phyloP scores from a whole-genome alignment of 2,329 filamentous ascomycete species.

The Cylindrodendrum hubeiense region DNA sequence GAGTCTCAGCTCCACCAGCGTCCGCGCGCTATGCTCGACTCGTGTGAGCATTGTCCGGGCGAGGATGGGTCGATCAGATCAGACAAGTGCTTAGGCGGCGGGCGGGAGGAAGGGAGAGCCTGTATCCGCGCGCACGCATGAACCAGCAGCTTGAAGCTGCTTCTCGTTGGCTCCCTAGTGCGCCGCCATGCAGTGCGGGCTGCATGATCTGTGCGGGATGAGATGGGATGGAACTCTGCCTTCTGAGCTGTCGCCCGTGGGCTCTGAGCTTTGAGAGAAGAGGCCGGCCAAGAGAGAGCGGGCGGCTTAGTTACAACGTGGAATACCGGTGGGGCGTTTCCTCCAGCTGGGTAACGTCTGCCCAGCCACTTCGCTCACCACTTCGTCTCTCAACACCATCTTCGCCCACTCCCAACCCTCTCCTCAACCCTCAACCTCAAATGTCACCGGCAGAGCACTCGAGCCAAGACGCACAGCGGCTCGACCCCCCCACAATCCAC shows the following conservation, averaged over 20 bases:
- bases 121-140: conserved; percentile 16
- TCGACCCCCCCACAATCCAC: conserved; percentile 21
- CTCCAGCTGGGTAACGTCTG: neutral
- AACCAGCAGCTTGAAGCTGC: conserved; percentile 8
- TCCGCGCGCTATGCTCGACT: neutral
- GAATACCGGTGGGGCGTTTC: neutral
- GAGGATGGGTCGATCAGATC: neutral
- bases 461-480: conserved; percentile 19
- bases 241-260: too few species aligned
- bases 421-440: neutral
- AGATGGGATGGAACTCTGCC: neutral
- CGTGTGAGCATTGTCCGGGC: neutral
- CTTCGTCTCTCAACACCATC: neutral
- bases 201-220: conserved; percentile 8
- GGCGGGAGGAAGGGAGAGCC: neutral
- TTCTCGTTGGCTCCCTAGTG: conserved; percentile 1
- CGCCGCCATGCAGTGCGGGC: conserved; percentile 5
- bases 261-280: too few species aligned
- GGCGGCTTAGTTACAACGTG: neutral
- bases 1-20: neutral
- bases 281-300: neutral
- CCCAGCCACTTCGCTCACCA: neutral
- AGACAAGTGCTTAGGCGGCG: neutral
- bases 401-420: neutral
- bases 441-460: conserved; percentile 7